Percentiles rank a stretch among this genome's conserved stretches.
Conservation (phyloP, 2,329 filamentous ascomycete species). For the Paradendryphiella salina region DNA sequence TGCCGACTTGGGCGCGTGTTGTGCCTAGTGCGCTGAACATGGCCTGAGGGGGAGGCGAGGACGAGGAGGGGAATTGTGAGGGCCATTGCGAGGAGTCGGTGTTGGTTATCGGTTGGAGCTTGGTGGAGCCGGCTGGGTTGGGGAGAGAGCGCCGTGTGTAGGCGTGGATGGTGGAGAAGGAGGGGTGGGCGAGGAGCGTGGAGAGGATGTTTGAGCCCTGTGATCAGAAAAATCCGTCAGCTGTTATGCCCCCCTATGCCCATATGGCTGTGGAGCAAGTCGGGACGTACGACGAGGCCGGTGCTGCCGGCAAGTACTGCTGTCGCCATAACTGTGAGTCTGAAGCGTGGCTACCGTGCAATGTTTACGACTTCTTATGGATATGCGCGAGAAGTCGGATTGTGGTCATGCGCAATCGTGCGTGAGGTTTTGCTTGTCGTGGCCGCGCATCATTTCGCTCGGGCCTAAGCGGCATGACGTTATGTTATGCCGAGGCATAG, state of each 20-base stretch:
- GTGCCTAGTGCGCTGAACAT: constrained; percentile 82
- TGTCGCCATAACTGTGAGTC: constrained; percentile 48
- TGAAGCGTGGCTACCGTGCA: background rate
- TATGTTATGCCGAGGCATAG: background rate
- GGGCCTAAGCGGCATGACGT: background rate
- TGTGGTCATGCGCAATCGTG: background rate
- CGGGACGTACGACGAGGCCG: constrained; percentile 58
- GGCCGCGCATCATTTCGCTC: background rate
- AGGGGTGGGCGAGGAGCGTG: constrained; percentile 59
- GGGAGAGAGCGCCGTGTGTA: constrained; percentile 68
- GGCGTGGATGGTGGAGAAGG: constrained; percentile 61
- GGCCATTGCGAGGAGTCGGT: constrained; percentile 71
- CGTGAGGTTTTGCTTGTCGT: background rate
- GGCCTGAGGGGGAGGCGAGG: constrained; percentile 61
- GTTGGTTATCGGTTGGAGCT: constrained; percentile 68
- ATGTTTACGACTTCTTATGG: background rate
- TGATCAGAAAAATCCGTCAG: background rate
- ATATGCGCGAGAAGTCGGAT: background rate
- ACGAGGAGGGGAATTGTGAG: constrained; percentile 59
- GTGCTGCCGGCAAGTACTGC: constrained; percentile 66
- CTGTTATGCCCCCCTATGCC: background rate
- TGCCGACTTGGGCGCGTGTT: constrained; percentile 73
- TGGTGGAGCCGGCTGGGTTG: constrained; percentile 54
- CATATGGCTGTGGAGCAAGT: too few species aligned
- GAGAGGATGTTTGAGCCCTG: constrained; percentile 75